These are phyloP conservation scores for Protomyces gravidus DNA, from an alignment of 1,139 yeast species.

Conservation along the genomic window DNA sequence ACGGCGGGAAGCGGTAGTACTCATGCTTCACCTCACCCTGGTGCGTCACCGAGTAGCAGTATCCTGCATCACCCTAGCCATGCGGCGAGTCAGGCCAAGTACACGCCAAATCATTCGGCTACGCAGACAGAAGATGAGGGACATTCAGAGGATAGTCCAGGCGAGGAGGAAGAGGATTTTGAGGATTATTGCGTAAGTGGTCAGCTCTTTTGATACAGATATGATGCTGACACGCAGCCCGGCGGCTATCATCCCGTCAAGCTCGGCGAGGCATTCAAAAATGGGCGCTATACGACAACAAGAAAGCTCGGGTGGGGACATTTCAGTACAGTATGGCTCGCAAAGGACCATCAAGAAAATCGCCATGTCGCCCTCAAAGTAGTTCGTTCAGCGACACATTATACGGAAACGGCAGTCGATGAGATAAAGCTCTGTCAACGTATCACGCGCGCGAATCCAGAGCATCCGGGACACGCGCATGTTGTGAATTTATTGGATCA, in stretches of 20 bases:
- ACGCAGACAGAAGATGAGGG: slow-evolving; percentile 5
- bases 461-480: slow-evolving; percentile 68
- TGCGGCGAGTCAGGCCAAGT: not conserved
- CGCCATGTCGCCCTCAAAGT: slow-evolving; percentile 78
- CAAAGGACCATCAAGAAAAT: slow-evolving; percentile 52
- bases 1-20: slow-evolving; percentile 1
- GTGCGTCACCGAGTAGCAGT: not conserved
- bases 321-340: slow-evolving; percentile 85
- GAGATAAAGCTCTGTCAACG: slow-evolving; percentile 62
- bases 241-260: slow-evolving; percentile 88
- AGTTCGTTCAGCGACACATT: slow-evolving; percentile 63
- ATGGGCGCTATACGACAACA: slow-evolving; percentile 60
- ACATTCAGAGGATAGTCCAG: slow-evolving; percentile 6
- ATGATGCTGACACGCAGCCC: slow-evolving; percentile 45
- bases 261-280: slow-evolving; percentile 62
- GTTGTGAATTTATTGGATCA: slow-evolving; percentile 68
- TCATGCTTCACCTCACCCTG: not conserved
- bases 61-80: not conserved
- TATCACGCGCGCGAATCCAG: slow-evolving; percentile 49
- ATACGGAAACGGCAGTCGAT: slow-evolving; percentile 81
- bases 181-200: slow-evolving; percentile 13
- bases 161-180: slow-evolving; percentile 25
- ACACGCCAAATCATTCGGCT: slow-evolving; percentile 14
- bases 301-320: slow-evolving; percentile 92
- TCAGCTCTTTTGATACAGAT: not conserved